Base-by-base conservation (phyloP, 2,329 filamentous ascomycete genomes). In the Ophiostoma sp. region DNA sequence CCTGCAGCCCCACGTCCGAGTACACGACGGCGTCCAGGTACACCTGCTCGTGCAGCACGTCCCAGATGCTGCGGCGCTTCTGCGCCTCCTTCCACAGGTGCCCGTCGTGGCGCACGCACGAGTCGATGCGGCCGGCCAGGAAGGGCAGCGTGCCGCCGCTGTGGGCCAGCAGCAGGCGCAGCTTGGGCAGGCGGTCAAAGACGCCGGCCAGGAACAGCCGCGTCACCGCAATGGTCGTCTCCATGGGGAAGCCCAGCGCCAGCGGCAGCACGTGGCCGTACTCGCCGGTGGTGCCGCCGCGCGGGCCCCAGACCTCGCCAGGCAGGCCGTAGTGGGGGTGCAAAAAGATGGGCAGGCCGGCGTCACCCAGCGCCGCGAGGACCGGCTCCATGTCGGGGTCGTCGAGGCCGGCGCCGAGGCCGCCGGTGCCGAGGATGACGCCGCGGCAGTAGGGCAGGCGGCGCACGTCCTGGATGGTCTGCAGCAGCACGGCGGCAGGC, bases 271-370 rank as follows among this genome's bases (percentile, higher is more conserved):
- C 93, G 77, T 97, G 94, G 0, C 94, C 94, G 77, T 96, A 97
- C 72, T 90, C 89, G 31, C 81, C 71, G 15, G 71, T 71, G 0
- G 86, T 87, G 64, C 70, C 67, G 65, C 69, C 69, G 8, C 90
- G 83, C 0, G 91, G 86, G 0, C 94, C 94, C 80, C 91, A 97
- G 3, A 96, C 92, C 10, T 88, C 86, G 71, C 86, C 86, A 0
- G 93, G 93, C 2, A 97, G 85, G 1, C 94, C 94, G 77, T 97
- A 97, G 79, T 97, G 94, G 36, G 94, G 94, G 79, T 97, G 94
- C 68, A 97, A 79, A 80, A 97, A 97, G 67, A 96, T 83, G 33
- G 91, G 82, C 44, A 92, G 82, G 8, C 83, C 79, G 0, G 86
- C 85, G 57, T 85, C 84, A 60, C 92, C 87, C 1, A 97, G 79